Base-by-base conservation (phyloP, 2,329 filamentous ascomycete species). In the Magnaporthiopsis incrustans region DNA sequence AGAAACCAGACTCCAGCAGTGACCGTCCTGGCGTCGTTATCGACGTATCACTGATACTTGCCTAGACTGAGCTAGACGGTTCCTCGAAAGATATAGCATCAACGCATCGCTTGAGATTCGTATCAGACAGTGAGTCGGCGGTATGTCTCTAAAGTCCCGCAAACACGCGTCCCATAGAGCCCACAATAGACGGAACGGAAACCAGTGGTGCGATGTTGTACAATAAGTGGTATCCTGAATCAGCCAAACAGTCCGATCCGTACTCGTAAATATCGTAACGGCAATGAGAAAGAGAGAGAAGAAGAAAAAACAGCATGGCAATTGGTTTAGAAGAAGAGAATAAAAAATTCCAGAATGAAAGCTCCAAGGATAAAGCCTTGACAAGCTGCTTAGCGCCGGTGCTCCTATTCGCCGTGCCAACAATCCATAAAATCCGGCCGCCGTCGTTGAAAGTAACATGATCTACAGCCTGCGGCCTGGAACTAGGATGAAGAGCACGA, bases 401-500 rank as follows among this genome's bases (percentile, higher is more conserved):
- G 30, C 56, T n/a, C 35, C 60, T 22, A 61, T 56, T 61, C 60
- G 60, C 60, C 60, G 35, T 61, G 38, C 60, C 14, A 53, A 53
- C n/a, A 53, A 53, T 53, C 44, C 44, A 53, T 53, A 22, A n/a
- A 53, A 53, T 53, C 44, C 44, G 44, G 44, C 44, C 44, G 11
- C 22, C 44, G n/a, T 53, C 44, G n/a, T 53, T 53, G 18, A 53
- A 53, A 7, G 44, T 56, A 32, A 50, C 32, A 32, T 22, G 18
- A 25, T 66, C 78, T 73, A 95, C 59, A 96, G 81, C 66, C 90
- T 82, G 74, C 90, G 96, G 64, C 95, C 94, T 1, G 95, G 95
- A 5, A 99, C 95, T 65, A 99, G 88, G 70, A 97, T 93, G 79
- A 99, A 99, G 32, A 99, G 80, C 65, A 95, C 84, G 71, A 91